These are phyloP conservation scores for Russula olivacea DNA, from an alignment of 768 basidiomycete genomes.

Conservation along the genomic window DNA sequence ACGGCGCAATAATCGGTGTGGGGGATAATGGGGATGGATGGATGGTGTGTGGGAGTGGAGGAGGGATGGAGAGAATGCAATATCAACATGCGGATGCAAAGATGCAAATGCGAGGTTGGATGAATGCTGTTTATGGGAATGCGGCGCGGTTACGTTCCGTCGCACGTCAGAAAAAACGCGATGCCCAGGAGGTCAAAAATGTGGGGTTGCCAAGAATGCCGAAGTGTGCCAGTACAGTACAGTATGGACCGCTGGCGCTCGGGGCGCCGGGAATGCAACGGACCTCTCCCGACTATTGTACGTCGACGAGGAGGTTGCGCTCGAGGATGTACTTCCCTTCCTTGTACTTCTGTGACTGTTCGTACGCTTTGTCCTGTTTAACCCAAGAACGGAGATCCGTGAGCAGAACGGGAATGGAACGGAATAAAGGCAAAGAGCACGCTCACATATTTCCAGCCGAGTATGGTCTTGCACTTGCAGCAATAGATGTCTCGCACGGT, in stretches of 20 bases:
- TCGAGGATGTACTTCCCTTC: slow-evolving; percentile 98
- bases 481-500: slow-evolving; percentile 95
- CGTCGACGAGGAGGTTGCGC: slow-evolving; percentile 81
- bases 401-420: slow-evolving; percentile 6
- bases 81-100: slow-evolving; percentile 23
- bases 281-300: slow-evolving; percentile 47
- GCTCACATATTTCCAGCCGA: slow-evolving; percentile 99
- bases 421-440: neutral
- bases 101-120: slow-evolving; percentile 20
- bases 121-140: slow-evolving; percentile 13
- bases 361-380: slow-evolving; percentile 82
- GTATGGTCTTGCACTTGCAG: slow-evolving; percentile 73
- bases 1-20: neutral
- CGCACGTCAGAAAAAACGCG: slow-evolving; percentile 18
- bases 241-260: no score
- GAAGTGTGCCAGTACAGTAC: slow-evolving; percentile 6
- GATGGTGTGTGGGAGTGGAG: neutral
- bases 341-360: slow-evolving; percentile 90
- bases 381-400: slow-evolving; percentile 1
- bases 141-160: slow-evolving; percentile 11
- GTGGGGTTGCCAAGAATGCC: slow-evolving; percentile 16
- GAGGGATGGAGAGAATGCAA: slow-evolving; percentile 1
- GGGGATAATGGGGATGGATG: neutral
- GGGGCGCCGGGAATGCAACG: slow-evolving; percentile 8
- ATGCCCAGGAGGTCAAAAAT: slow-evolving; percentile 12